These are phyloP conservation scores for Pleurostoma richardsiae DNA, from an alignment of 2,329 filamentous ascomycete species.

Conservation along the genomic window DNA sequence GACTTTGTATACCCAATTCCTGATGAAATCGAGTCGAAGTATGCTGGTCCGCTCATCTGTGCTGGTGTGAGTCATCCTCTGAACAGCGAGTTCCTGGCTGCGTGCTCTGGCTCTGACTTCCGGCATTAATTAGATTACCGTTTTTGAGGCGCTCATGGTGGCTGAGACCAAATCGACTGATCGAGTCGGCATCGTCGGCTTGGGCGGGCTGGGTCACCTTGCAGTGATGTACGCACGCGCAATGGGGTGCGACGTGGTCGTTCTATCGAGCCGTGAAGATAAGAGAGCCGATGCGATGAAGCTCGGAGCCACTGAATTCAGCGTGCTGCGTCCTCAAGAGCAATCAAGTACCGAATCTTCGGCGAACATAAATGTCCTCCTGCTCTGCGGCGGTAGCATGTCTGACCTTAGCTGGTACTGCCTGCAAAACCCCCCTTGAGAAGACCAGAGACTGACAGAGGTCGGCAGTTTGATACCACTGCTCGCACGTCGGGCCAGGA, in stretches of 20 bases:
- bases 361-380: background rate
- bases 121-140: slow-evolving; percentile 17
- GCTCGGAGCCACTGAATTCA: slow-evolving; percentile 9
- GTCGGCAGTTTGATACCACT: background rate
- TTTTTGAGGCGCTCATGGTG: slow-evolving; percentile 23
- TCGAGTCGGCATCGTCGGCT: slow-evolving; percentile 42
- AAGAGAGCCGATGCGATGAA: slow-evolving; percentile 4
- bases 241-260: slow-evolving; percentile 38
- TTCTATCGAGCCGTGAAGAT: slow-evolving; percentile 1
- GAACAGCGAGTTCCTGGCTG: background rate
- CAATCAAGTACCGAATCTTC: background rate
- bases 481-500: slow-evolving; percentile 4
- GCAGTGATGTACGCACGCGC: slow-evolving; percentile 59
- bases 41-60: slow-evolving; percentile 39
- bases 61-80: slow-evolving; percentile 28
- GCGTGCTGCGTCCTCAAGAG: background rate
- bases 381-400: background rate
- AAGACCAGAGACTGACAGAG: background rate
- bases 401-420: background rate
- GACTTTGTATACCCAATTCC: slow-evolving; percentile 33
- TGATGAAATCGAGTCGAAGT: slow-evolving; percentile 25
- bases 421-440: background rate
- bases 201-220: slow-evolving; percentile 55
- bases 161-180: slow-evolving; percentile 17
- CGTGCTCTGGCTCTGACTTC: background rate